These are phyloP conservation scores for Ceratobasidium theobromae DNA, from an alignment of 1,284 basidiomycete genomes.

Conservation along the genomic window DNA sequence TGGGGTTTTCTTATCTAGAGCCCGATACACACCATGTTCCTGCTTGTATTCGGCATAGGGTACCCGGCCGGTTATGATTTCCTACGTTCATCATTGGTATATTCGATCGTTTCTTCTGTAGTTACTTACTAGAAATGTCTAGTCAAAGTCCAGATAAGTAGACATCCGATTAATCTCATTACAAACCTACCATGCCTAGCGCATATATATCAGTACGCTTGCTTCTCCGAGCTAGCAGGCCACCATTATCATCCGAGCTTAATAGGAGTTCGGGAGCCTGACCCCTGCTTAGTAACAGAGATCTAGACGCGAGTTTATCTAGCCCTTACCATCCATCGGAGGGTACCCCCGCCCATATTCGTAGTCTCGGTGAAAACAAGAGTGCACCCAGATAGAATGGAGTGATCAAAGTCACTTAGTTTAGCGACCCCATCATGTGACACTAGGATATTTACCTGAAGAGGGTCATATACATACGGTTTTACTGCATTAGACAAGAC, in stretches of 20 bases:
- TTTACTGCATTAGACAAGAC: not conserved
- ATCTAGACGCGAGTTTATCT: not conserved
- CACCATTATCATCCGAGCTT: not conserved
- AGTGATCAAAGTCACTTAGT: constrained; percentile 21
- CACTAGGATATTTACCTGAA: not conserved
- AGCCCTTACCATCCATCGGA: constrained; percentile 17
- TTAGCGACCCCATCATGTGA: not conserved
- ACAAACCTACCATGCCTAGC: constrained; percentile 10
- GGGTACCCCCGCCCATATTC: constrained; percentile 11
- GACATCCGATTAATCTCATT: not conserved
- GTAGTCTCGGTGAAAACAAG: constrained; percentile 18
- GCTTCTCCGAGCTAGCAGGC: not conserved
- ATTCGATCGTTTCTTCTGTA: not conserved
- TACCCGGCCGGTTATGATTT: not conserved
- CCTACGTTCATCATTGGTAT: not conserved
- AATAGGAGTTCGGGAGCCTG: constrained; percentile 3
- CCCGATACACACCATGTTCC: not conserved
- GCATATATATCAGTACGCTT: constrained; percentile 10
- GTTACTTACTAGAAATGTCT: constrained; percentile 12
- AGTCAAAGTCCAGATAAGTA: not conserved
- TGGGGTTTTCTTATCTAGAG: not conserved
- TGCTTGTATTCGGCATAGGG: constrained; percentile 8
- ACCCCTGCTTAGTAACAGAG: not conserved
- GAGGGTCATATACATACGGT: not conserved
- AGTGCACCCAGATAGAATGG: not conserved